Percentiles rank a stretch among this genome's conserved stretches.
These are phyloP conservation scores for Fusarium concolor DNA, from an alignment of 2,329 filamentous ascomycete species.

Conservation along the genomic window DNA sequence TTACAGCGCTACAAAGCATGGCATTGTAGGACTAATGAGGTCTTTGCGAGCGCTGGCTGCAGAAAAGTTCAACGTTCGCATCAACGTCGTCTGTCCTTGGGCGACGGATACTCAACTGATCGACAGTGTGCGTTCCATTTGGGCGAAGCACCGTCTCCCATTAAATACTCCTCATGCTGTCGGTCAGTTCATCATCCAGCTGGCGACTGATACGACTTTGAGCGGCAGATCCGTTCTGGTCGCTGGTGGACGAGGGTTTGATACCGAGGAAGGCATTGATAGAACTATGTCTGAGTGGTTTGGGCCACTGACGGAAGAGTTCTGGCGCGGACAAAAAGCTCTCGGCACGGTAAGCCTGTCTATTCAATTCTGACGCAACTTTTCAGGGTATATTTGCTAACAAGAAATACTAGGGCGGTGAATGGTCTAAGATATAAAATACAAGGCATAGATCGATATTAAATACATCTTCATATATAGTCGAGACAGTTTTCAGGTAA, in stretches of 20 bases:
- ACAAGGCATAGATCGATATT: neutral
- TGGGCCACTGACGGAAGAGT: neutral
- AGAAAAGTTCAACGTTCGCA: neutral
- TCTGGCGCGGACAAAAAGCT: neutral
- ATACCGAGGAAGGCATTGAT: slow-evolving; percentile 3
- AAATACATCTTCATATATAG: neutral
- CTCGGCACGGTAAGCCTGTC: neutral
- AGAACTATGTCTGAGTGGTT: slow-evolving; percentile 3
- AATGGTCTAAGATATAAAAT: neutral
- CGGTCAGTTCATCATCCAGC: neutral
- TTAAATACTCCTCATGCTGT: neutral
- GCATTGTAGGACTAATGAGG: neutral
- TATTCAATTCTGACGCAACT: rapidly evolving
- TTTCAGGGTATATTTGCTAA: rapidly evolving
- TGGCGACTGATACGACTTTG: neutral
- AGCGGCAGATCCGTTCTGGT: neutral
- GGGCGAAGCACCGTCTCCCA: neutral
- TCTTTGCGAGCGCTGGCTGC: neutral
- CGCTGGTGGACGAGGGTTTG: neutral
- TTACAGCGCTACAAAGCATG: slow-evolving; percentile 3
- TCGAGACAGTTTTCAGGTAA: no score
- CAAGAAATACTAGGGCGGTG: neutral
- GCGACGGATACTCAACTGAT: slow-evolving; percentile 7
- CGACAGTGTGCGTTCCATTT: neutral
- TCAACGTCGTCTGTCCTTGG: slow-evolving; percentile 7